Evolutionary conservation across 2,329 filamentous ascomycete species (phyloP), one percentile per base, ranked within the genome.

Genomic region (Pestalotiopsis sp.): DNA sequence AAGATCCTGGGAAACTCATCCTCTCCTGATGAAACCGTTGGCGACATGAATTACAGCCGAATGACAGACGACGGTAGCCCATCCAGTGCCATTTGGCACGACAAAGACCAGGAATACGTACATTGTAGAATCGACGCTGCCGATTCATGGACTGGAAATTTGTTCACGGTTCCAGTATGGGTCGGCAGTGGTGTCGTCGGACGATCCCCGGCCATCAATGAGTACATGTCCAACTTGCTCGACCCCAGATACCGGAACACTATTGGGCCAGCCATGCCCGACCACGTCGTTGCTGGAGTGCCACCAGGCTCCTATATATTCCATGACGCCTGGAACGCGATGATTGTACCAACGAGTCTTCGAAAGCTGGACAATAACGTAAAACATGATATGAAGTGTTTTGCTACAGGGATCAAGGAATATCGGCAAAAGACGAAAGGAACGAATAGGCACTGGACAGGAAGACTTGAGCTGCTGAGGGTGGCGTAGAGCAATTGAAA

Each of bases 251-350:
- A 86, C 13, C 76, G 77, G n/a, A 70, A 74, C 24, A 70, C 73
- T 30, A 72, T 85, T 17, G 83, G 81, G 1, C 84, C 85, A 3
- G 83, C 79, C 4, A 83, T 82, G 6, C 84, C 86, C 13, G 76
- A 78, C 22, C 87, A 89, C 66, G 76, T 85, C 17, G 76, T 73
- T 2, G 84, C 84, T 0, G 87, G 87, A 1, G 85, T 83, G 4
- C 86, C 86, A 4, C 61, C 74, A 0, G 76, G 79, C 0, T 76
- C 79, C 0, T 82, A 81, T 66, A 74, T 89, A 52, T 88, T 84
- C 70, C 78, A 83, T 35, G 81, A 79, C 1, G 86, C 86, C 0
- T 89, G 87, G 87, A 81, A 82, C 68, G 80, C 79, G 4, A 83
- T 86, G 65, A 68, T 86, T 3, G 76, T 81, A 69, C 81, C 82